Conservation (phyloP, 345 rosid genomes). For the Cardamine chenopodiifolia region DNA sequence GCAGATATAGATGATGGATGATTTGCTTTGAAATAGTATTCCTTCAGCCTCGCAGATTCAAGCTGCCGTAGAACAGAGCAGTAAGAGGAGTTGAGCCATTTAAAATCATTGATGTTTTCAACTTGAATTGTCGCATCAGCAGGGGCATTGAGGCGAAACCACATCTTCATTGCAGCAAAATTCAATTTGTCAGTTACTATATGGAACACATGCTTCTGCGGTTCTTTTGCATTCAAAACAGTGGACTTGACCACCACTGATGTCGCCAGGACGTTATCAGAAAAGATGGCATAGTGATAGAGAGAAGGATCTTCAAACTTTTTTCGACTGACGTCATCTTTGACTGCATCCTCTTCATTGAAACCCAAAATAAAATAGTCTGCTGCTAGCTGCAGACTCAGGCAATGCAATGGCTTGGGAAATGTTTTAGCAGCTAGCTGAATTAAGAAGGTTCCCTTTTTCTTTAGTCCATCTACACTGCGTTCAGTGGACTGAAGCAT, state of each 20-base stretch:
- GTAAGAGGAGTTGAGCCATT: constrained; percentile 85
- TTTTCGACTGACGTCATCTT: constrained; percentile 44
- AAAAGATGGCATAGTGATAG: constrained; percentile 92
- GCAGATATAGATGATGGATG: constrained; percentile 68
- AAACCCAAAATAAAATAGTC: constrained; percentile 65
- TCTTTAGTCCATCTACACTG: constrained; percentile 62
- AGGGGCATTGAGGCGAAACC: constrained; percentile 69
- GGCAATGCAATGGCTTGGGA: constrained; percentile 88
- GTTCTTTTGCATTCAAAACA: constrained; percentile 62
- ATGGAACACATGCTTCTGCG: constrained; percentile 91
- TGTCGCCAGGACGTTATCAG: constrained; percentile 93
- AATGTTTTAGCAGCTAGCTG: constrained; percentile 97
- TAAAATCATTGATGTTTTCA: constrained; percentile 74
- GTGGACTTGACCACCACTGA: constrained; percentile 97
- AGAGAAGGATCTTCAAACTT: constrained; percentile 78
- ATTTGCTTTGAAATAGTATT: constrained; percentile 80
- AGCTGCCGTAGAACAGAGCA: constrained; percentile 85
- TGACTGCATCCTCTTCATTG: constrained; percentile 45
- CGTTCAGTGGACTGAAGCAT: constrained; percentile 85
- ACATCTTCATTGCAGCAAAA: constrained; percentile 79
- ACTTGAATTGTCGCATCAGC: constrained; percentile 60
- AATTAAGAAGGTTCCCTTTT: constrained; percentile 85
- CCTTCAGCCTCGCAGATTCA: constrained; percentile 81
- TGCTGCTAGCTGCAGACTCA: constrained; percentile 81
- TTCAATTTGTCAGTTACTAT: constrained; percentile 88